Evolutionary conservation across 192 early-diverging fungal genomes (phyloP), one percentile per base, ranked within the genome.

Genomic region (Linnemannia zychae): DNA sequence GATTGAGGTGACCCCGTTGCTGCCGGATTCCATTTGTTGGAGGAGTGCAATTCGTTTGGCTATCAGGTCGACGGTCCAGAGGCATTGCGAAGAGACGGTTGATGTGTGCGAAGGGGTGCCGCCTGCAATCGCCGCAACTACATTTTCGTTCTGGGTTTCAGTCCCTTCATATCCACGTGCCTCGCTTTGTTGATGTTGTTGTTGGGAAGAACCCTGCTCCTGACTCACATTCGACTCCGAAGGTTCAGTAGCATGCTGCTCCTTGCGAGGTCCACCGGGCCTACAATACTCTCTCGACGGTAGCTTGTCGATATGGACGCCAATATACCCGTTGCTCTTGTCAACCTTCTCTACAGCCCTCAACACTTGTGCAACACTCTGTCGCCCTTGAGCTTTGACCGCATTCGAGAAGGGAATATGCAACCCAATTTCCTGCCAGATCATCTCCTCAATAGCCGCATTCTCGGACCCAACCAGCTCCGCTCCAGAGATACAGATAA

Each of bases 251-350:
- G 12, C 11, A 0, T 66, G 28, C 38, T 22, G 33, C 38, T n/a
- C 46, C 15, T 28, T 28, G 24, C 52, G 37, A 0, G 67, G 22
- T 34, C 48, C 49, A 33, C 49, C 77, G 33, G 37, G 77, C 24
- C 37, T 24, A 33, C 83, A 85, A 40, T 66, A 49, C 50, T 79
- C 83, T 34, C 13, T 36, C 5, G 77, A 67, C 12, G 83, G 83
- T 44, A 67, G 22, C 50, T 76, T 71, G 74, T 85, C 83, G 40
- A 85, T 85, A 67, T 85, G 83, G 0, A 85, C 76, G 31, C 83
- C 83, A 60, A 85, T 79, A 28, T 79, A 79, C 17, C 83, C 83
- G 7, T 63, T 47, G 17, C 18, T 38, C 17, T 22, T 65, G 18
- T 68, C 74, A 2, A 17, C 13, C 7, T 18, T 24, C 60, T 85